Base-by-base conservation (phyloP, 2,329 filamentous ascomycete species). In the Aspergillus jensenii region DNA sequence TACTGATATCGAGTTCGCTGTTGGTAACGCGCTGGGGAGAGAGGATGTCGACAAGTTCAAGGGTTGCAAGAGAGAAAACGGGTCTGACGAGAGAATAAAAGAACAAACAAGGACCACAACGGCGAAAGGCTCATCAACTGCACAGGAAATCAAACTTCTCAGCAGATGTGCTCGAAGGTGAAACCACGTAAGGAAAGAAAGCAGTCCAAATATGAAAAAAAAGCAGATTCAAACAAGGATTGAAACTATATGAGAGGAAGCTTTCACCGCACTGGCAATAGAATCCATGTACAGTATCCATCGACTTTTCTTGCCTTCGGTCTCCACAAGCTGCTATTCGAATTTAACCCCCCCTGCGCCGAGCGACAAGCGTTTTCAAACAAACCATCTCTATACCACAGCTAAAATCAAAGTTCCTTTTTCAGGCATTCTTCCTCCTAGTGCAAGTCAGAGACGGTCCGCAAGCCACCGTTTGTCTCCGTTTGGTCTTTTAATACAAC, bases 401-500 rank as follows among this genome's bases (percentile, higher is more conserved):
- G 52, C 71, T 72, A 71, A 72, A 70, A 74, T 70, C 63, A 65
- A 72, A 68, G 62, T 72, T 69, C 71, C 70, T 71, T 72, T 72
- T 73, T 71, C 70, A 73, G 71, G 71, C 68, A 67, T 71, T 73
- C 67, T 69, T 70, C 68, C 71, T 71, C 70, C 65, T 72, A 72
- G 70, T 71, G 69, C 69, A 68, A 70, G 69, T 73, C 69, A 72
- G 69, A 73, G 68, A 71, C 70, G 67, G 67, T 66, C 68, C 66
- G 68, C 65, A 62, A 68, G 72, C 66, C 71, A 71, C 71, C 67
- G 69, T 63, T 56, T 67, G 68, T 68, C 70, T 70, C 67, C 68
- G 66, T 69, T 67, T 70, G 69, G 68, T 70, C 68, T 75, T 75
- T 75, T 76, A 64, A 72, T 76, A 75, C 71, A 74, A 70, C 70